Evolutionary conservation across 2,329 filamentous ascomycete genomes (phyloP), one percentile per base, ranked within the genome.

Genomic region (Fusarium graminum): DNA sequence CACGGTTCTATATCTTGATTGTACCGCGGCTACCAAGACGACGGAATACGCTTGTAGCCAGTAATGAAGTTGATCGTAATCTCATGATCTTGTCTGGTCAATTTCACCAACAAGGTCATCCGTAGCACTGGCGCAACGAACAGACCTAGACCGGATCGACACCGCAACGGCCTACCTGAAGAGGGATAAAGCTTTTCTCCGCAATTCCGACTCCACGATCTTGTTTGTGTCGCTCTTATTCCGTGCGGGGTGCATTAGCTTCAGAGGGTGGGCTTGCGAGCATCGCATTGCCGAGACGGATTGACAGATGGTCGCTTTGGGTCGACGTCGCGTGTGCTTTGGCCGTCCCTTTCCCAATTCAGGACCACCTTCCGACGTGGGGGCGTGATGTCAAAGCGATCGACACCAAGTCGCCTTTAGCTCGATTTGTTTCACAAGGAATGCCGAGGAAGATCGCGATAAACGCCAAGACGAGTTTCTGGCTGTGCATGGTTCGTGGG

Each of bases 341-440:
- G 32, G 28, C 25, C 29, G 6, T n/a, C n/a, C 12, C 14, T 36
- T 38, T 67, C 65, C 65, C 14, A 52, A 63, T 59, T 26, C 17
- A 54, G 44, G 55, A 39, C 63, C 66, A 69, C 65, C 50, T 69
- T 68, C 65, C 65, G 65, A 68, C 51, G 12, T 63, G 25, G 11
- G 12, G 19, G 52, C 40, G 41, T 28, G 16, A n/a, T 5, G 34
- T 36, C 38, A 45, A 34, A 39, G 12, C 25, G 54, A 57, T 57
- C 50, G 19, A 22, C 50, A n/a, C 25, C 13, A 4, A 36, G 14
- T 32, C 55, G 39, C 26, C 39, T 28, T 28, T 39, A 53, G 26
- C 30, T 28, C 26, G 16, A 39, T n/a, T 30, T n/a, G 6, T 14
- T n/a, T 8, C 34, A 36, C 34, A 3, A n/a, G 34, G 16, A 17